Conservation (phyloP, 225 moss, liverwort and hornwort genomes). For the Physcomitrium patens region DNA sequence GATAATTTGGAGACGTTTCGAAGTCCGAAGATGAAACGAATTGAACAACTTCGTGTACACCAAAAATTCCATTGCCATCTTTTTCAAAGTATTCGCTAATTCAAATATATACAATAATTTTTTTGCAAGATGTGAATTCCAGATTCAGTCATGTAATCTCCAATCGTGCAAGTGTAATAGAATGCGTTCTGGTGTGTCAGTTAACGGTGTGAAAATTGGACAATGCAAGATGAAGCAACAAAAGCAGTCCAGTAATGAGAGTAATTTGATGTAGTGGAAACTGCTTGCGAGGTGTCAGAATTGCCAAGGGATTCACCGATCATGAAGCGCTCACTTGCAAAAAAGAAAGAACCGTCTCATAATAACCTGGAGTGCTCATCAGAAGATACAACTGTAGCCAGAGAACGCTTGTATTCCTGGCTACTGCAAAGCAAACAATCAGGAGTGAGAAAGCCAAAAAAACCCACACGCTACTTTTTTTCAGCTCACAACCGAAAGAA, state of each 20-base stretch:
- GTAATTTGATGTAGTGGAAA: background rate
- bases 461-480: background rate
- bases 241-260: background rate
- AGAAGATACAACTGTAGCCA: constrained; percentile 55
- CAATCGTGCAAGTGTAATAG: background rate
- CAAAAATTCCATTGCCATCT: too few relatives aligned
- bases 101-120: too few relatives aligned
- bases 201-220: constrained; percentile 8
- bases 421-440: constrained; percentile 29
- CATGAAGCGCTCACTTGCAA: constrained; percentile 46
- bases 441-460: background rate
- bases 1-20: background rate
- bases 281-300: too few relatives aligned
- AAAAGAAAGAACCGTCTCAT: constrained; percentile 57
- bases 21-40: constrained; percentile 7
- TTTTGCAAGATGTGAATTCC: too few relatives aligned
- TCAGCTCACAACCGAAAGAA: constrained; percentile 17
- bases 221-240: background rate
- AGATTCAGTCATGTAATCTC: background rate
- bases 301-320: too few relatives aligned
- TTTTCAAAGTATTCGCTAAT: too few relatives aligned
- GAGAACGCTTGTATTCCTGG: constrained; percentile 51
- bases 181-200: background rate
- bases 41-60: background rate
- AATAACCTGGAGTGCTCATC: constrained; percentile 55